These are phyloP conservation scores for Grosmannia clavigera DNA, from an alignment of 2,329 filamentous ascomycete species.

Conservation along the genomic window DNA sequence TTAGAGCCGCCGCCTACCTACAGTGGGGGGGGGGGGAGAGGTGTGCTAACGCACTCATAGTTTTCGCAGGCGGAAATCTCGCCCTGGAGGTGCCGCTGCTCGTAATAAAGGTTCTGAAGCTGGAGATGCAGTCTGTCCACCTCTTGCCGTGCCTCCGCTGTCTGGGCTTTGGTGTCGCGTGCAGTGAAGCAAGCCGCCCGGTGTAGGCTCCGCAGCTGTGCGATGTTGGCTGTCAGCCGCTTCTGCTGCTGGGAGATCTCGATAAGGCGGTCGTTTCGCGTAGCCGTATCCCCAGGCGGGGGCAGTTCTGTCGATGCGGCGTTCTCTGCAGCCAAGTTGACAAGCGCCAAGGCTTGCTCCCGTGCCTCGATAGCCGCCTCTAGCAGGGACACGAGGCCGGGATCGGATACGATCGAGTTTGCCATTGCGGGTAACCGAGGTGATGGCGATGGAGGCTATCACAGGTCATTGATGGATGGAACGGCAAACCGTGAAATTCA, in stretches of 20 bases:
- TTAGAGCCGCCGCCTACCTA: neutral
- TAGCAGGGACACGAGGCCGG: conserved; percentile 54
- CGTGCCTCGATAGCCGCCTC: conserved; percentile 62
- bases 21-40: neutral
- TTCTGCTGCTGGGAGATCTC: conserved; percentile 68
- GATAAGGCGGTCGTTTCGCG: conserved; percentile 23
- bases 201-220: conserved; percentile 71
- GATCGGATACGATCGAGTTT: conserved; percentile 48
- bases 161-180: conserved; percentile 74
- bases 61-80: conserved; percentile 86
- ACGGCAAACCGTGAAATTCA: neutral
- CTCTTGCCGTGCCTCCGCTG: conserved; percentile 77
- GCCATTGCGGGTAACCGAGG: neutral
- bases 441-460: neutral
- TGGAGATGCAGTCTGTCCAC: conserved; percentile 86
- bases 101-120: conserved; percentile 92
- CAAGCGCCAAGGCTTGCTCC: conserved; percentile 54
- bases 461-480: neutral
- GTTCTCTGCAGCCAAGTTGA: conserved; percentile 35
- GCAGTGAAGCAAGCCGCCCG: conserved; percentile 69
- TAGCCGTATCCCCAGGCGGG: conserved; percentile 21
- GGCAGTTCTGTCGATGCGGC: neutral
- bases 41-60: conserved; percentile 58
- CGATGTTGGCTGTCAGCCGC: conserved; percentile 63
- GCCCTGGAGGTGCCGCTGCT: conserved; percentile 78